Evolutionary conservation across 257 asterid species (phyloP).

Genomic region (Verbascum thapsus): DNA sequence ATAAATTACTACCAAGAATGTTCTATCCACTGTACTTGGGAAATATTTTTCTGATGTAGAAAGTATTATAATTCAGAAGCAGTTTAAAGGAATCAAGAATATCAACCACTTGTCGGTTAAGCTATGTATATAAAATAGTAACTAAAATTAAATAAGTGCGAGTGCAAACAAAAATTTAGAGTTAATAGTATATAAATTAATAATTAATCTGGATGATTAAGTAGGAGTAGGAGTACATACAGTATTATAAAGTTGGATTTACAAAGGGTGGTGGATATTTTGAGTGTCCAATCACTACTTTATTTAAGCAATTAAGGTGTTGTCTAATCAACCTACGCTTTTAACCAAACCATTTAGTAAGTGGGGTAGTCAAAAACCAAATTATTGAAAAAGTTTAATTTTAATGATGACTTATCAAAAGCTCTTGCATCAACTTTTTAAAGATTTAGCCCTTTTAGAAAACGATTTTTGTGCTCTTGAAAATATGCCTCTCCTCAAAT

Average conservation of each 20-base stretch:
- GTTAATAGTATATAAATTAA: neutral
- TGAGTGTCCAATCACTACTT: slow-evolving; percentile 5
- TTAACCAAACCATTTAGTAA: too few relatives aligned
- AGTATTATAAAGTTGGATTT: too few relatives aligned
- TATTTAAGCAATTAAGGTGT: neutral
- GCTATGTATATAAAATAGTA: neutral
- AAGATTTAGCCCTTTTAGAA: too few relatives aligned
- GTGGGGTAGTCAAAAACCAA: slow-evolving; percentile 13
- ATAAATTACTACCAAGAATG: slow-evolving; percentile 15
- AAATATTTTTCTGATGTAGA: too few relatives aligned
- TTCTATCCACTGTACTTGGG: too few relatives aligned
- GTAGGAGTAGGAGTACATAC: too few relatives aligned
- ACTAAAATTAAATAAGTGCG: neutral
- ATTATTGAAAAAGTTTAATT: slow-evolving; percentile 14
- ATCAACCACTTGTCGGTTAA: slow-evolving; percentile 32
- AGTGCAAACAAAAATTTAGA: neutral
- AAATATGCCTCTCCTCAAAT: too few relatives aligned
- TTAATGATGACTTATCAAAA: slow-evolving; percentile 32
- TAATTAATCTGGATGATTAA: neutral
- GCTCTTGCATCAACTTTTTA: slow-evolving; percentile 12
- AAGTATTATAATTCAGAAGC: too few relatives aligned
- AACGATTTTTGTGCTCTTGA: too few relatives aligned
- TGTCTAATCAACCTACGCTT: too few relatives aligned
- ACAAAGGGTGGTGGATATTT: neutral
- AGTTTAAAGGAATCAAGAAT: slow-evolving; percentile 1